Evolutionary conservation across 2,329 filamentous ascomycete species (phyloP), one percentile per base, ranked within the genome.

Genomic region (Fusarium mundagurra): DNA sequence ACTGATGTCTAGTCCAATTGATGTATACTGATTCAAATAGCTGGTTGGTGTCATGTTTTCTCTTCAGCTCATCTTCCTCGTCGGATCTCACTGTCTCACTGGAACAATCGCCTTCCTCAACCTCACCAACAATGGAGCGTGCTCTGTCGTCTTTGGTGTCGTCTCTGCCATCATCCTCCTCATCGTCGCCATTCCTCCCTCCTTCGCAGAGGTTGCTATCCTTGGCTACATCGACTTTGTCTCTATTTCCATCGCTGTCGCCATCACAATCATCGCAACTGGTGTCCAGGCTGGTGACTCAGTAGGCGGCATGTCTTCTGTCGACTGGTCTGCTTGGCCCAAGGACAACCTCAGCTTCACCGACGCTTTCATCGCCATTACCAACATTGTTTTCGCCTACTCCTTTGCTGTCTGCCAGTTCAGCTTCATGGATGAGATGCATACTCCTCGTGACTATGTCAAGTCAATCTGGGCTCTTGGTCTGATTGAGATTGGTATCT

Each of bases 321-420:
- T 83, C 41, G 63, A 80, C 50, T 87, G 85, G 85, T 86, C 84
- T 14, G 83, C 83, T 2, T 87, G 85, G 84, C 85, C 85, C 55
- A 83, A 83, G 77, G 79, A 83, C 9, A 77, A 84, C 8, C 80
- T 88, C 3, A 82, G 82, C 39, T 85, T 92, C 44, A 84, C 85
- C 51, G 84, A 88, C 50, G 90, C 85, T 27, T 92, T 92, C 78
- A 85, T 90, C 20, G 87, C 89, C 24, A 86, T 92, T 51, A 87
- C 85, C 77, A 93, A 93, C 83, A 94, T 94, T 61, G 86, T 93
- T 69, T 90, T 94, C 69, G 92, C 92, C 64, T 94, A 92, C 83
- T 86, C 90, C 69, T 87, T 87, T 66, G 84, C 85, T 73, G 83
- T 87, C 60, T 86, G 85, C 81, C 86, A 87, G 77, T 87, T 87